Percentiles rank a stretch among this genome's conserved stretches.
These are phyloP conservation scores for Fusarium subglutinans DNA, from an alignment of 2,329 filamentous ascomycete genomes.

Conservation along the genomic window DNA sequence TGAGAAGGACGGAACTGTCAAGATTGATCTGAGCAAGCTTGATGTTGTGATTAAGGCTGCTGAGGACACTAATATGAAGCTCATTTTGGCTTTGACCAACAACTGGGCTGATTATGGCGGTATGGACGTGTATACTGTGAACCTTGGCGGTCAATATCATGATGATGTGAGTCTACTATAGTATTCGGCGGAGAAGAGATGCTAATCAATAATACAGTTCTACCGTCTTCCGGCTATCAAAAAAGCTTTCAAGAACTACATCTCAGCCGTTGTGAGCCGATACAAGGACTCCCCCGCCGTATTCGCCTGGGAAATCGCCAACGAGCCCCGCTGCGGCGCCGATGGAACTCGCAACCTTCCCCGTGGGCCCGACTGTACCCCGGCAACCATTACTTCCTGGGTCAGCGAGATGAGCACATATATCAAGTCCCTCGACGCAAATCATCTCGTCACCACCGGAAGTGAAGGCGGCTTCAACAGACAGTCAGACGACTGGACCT, in stretches of 20 bases:
- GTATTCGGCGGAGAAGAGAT: accelerated
- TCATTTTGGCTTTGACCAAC: constrained; percentile 64
- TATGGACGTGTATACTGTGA: constrained; percentile 68
- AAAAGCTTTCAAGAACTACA: constrained; percentile 65
- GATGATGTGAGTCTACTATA: constrained; percentile 17
- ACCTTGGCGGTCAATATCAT: constrained; percentile 61
- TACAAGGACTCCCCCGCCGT: constrained; percentile 68
- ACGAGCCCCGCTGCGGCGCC: constrained; percentile 65
- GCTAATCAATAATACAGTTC: constrained; percentile 47
- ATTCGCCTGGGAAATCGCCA: constrained; percentile 74
- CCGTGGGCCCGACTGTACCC: constrained; percentile 50
- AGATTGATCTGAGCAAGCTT: constrained; percentile 19
- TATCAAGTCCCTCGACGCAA: constrained; percentile 60
- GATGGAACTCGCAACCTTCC: constrained; percentile 58
- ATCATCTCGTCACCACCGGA: constrained; percentile 65
- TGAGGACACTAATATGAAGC: constrained; percentile 59
- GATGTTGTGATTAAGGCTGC: constrained; percentile 49
- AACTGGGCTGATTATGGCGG: constrained; percentile 69
- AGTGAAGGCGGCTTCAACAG: constrained; percentile 67
- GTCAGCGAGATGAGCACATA: constrained; percentile 63
- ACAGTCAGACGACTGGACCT: constrained; percentile 54
- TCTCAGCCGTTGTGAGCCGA: constrained; percentile 65
- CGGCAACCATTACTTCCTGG: constrained; percentile 58
- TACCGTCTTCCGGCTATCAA: constrained; percentile 61
- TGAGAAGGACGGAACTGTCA: constrained; percentile 19